phyloP scores from a whole-genome alignment of 148 eudicot species.

The Polygonum maritimum region DNA sequence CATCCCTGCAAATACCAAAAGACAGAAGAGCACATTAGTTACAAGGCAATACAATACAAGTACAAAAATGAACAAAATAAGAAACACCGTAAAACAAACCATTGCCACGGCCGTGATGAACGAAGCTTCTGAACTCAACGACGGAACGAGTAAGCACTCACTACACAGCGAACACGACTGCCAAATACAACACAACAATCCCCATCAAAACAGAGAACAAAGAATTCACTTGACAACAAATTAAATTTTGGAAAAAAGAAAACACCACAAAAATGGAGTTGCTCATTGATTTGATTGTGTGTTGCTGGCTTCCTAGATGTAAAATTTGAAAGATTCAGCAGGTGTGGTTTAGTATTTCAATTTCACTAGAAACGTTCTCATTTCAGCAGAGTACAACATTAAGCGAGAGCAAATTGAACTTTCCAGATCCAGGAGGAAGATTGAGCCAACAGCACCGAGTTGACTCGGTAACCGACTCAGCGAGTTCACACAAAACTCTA shows the following conservation, averaged over 20 bases:
- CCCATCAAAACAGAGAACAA: background rate
- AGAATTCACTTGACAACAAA: too few relatives aligned
- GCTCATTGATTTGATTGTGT: too few relatives aligned
- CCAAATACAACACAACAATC: background rate
- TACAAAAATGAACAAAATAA: too few relatives aligned
- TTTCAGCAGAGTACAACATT: background rate
- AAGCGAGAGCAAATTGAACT: background rate
- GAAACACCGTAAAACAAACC: background rate
- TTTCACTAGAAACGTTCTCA: background rate
- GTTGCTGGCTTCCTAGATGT: background rate
- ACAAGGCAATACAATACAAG: too few relatives aligned
- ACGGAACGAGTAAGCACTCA: background rate
- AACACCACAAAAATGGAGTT: background rate
- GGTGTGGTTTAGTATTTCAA: too few relatives aligned
- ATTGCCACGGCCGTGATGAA: background rate
- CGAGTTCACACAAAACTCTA: background rate
- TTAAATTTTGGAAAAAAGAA: too few relatives aligned
- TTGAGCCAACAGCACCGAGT: background rate
- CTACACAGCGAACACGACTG: background rate
- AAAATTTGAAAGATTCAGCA: too few relatives aligned
- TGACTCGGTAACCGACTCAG: background rate
- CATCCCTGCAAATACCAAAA: too few relatives aligned
- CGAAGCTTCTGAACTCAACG: background rate
- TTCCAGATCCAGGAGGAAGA: background rate
- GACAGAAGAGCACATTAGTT: too few relatives aligned